Evolutionary conservation across 2,329 filamentous ascomycete genomes (phyloP).

Genomic region (Fusarium sp.): DNA sequence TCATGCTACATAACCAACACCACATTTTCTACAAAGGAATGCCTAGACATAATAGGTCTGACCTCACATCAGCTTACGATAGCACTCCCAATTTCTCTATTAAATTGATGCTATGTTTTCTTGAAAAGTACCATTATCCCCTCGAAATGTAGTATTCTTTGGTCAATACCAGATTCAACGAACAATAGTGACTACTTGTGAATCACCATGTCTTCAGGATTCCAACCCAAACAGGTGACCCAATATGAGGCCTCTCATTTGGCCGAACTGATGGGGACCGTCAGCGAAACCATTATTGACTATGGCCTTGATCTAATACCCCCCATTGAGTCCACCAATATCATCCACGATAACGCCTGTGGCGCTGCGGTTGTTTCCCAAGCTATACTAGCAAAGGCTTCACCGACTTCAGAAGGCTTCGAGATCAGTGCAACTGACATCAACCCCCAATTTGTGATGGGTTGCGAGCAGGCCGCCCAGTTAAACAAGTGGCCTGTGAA

Average conservation of each 20-base stretch:
- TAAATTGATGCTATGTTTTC: no score
- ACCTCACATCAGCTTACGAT: no score
- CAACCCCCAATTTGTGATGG: not conserved
- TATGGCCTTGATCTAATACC: not conserved
- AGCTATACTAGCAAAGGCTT: not conserved
- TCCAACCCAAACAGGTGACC: constrained; percentile 1
- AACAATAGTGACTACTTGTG: no score
- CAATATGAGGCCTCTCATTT: not conserved
- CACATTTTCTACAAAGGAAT: no score
- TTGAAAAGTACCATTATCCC: no score
- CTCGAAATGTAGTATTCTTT: no score
- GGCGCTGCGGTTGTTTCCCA: not conserved
- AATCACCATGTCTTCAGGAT: not conserved
- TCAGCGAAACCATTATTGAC: not conserved
- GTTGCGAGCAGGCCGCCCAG: not conserved
- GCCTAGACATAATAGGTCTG: no score
- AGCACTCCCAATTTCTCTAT: not conserved
- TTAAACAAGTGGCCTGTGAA: not conserved
- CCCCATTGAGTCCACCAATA: not conserved
- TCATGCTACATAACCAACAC: no score
- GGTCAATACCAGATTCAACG: no score
- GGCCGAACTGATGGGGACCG: not conserved
- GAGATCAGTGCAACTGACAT: constrained; percentile 1
- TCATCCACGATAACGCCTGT: not conserved
- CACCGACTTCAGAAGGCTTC: not conserved